Base-by-base conservation (phyloP, 1,139 yeast genomes). In the Kodamaea alishanica region DNA sequence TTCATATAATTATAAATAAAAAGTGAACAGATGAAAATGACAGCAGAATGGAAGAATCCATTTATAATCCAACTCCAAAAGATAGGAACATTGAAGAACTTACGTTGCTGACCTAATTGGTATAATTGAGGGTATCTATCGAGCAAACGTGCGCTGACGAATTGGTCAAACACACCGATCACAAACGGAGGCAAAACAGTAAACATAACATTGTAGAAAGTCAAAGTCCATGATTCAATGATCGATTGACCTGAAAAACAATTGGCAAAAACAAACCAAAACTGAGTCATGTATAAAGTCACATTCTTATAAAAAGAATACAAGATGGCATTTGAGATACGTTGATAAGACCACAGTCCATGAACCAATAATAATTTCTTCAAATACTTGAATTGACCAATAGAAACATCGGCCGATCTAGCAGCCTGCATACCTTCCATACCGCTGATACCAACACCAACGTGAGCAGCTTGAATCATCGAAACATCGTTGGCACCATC, bases 401-500 rank as follows among this genome's bases (percentile, higher is more conserved):
- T 88, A 1, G 97, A 90, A 44, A 92, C 81, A 70, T 94, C 99
- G 0, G 99, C 98, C 61, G 95, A 83, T 61, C 98, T 76, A 0
- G 98, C 97, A 6, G 98, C 98, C 62, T 94, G 99, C 89, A 90
- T 90, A 51, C 99, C 99, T 66, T 94, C 98, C 87, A 88, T 86
- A 51, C 99, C 99, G 55, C 94, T 87, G 50, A 92, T 92, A 58
- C 99, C 99, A 33, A 92, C 95, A 44, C 99, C 99, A 37, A 92
- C 96, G 61, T 92, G 96, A 0, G 98, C 98, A 9, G 97, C 97
- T 63, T 92, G 98, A 51, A 92, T 92, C 99, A 92, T 92, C 32
- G 96, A 86, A 25, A 92, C 98, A 67, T 92, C 99, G 57, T 92
- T 92, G 4, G 98, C 97, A 51, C 98, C 99, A 65, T 92, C 99